These are phyloP conservation scores for Hypoxylon subgilvum DNA, from an alignment of 495 filamentous ascomycete species.

Conservation along the genomic window DNA sequence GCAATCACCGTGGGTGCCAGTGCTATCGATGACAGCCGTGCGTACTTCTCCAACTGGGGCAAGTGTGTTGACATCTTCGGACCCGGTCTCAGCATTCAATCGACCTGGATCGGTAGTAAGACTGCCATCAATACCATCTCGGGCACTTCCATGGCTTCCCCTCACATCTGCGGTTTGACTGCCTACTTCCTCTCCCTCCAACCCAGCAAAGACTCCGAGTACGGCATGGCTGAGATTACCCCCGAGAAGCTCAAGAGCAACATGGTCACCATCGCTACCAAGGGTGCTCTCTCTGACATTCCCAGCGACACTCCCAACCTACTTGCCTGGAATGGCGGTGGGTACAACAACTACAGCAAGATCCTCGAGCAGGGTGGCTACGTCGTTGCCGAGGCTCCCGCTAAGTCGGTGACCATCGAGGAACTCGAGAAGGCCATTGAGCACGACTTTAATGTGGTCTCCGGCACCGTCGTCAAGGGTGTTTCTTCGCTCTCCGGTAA, in stretches of 20 bases:
- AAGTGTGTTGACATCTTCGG: constrained; percentile 99
- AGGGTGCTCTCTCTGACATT: constrained; percentile 80
- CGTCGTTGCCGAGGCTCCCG: constrained; percentile 41
- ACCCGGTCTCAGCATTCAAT: constrained; percentile 93
- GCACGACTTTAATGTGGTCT: constrained; percentile 61
- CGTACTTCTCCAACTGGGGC: constrained; percentile 99
- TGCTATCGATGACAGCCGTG: constrained; percentile 90
- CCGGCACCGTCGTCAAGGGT: constrained; percentile 58
- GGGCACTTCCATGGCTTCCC: constrained; percentile 98
- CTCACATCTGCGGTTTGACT: constrained; percentile 93
- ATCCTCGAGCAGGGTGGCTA: constrained; percentile 78
- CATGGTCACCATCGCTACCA: constrained; percentile 82
- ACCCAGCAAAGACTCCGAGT: constrained; percentile 84
- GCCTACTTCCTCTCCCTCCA: constrained; percentile 98
- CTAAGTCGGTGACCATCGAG: constrained; percentile 49
- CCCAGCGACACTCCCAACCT: constrained; percentile 81
- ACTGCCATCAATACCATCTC: constrained; percentile 97
- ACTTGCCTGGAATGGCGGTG: constrained; percentile 99
- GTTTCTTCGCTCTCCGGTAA: constrained; percentile 53
- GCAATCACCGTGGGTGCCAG: constrained; percentile 97
- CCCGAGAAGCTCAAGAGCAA: constrained; percentile 92
- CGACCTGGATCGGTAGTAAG: constrained; percentile 97
- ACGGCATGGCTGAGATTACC: constrained; percentile 84
- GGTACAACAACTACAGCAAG: constrained; percentile 83
- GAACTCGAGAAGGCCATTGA: constrained; percentile 68